phyloP scores from a whole-genome alignment of 768 basidiomycete genomes.

The Russula ochroleuca region DNA sequence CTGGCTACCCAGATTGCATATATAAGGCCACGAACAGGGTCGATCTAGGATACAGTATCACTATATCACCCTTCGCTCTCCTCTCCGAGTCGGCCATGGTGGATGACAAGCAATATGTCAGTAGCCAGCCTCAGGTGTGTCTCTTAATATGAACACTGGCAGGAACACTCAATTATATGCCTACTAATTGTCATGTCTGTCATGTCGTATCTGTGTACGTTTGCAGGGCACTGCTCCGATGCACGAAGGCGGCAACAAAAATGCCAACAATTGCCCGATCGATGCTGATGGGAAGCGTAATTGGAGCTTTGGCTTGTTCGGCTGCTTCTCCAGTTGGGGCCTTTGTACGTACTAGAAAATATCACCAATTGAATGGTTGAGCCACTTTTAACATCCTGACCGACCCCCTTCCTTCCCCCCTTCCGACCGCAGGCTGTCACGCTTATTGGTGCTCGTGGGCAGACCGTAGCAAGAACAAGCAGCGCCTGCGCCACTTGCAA shows the following conservation, averaged over 20 bases:
- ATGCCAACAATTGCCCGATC: conserved; percentile 30
- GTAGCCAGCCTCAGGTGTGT: neutral
- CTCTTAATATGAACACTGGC: too few relatives aligned
- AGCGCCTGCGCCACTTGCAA: conserved; percentile 39
- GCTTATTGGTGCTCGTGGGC: conserved; percentile 43
- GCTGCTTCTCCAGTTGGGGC: conserved; percentile 26
- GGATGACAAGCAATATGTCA: neutral
- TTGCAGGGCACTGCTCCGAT: neutral
- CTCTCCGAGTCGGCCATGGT: neutral
- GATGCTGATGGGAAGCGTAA: conserved; percentile 34
- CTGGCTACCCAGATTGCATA: neutral
- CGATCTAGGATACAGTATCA: too few relatives aligned
- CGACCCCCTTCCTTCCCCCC: too few relatives aligned
- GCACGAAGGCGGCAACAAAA: conserved; percentile 22
- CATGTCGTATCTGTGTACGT: neutral
- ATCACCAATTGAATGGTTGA: too few relatives aligned
- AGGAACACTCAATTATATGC: neutral
- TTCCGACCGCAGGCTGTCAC: conserved; percentile 32
- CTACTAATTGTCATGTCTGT: too few relatives aligned
- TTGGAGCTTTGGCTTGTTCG: conserved; percentile 32
- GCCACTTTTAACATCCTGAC: too few relatives aligned
- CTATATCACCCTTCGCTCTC: too few relatives aligned
- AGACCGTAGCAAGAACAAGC: conserved; percentile 39
- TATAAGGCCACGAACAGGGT: neutral
- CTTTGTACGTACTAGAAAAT: neutral